Base-by-base conservation (phyloP, 2,329 filamentous ascomycete species). In the Talaromyces funiculosus region DNA sequence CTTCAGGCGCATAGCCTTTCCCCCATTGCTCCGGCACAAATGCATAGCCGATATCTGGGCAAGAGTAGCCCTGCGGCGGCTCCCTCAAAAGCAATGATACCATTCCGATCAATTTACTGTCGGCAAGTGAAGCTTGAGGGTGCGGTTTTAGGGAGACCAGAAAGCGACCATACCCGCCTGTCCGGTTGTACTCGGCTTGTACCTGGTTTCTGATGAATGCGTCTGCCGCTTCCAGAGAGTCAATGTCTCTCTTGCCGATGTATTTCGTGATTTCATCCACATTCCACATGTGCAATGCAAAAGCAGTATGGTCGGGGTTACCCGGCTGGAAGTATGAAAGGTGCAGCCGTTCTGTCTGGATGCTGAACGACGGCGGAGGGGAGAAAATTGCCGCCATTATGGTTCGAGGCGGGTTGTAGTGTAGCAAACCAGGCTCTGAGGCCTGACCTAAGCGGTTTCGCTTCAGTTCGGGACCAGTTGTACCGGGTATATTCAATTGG, bases 1-100 rank as follows among this genome's bases (percentile, higher is more conserved):
- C 69, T 37, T 70, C 69, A 9, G 68, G 63, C 14, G 66, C 68
- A 61, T 70, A 70, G 3, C 69, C 69, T 43, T 68, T 70, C 3
- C 68, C 65, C 56, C 61, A 66, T n/a, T 67, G 53, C 24, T 68
- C 64, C 0, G 67, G 64, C 18, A 69, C 35, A 8, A 69, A 61
- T 3, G 64, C 59, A 59, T 63, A 70, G 18, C 68, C 67, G 22
- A 71, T 59, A 59, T 70, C 68, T 3, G 60, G 60, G 4, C 6
- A 18, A 12, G 29, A 4, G 40, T 67, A 68, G 3, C 64, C 67
- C 9, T 54, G 57, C 12, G 65, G 65, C 3, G 64, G 62, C 16
- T 62, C 43, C 1, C 66, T 62, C 29, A 64, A 64, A 54, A 65
- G 60, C 4, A 67, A 59, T 0, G 66, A 67, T 1, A 66, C 66